A percentile compares a stretch with the other conserved stretches of the same genome.
Evolutionary conservation across 106 monocot species (phyloP).

Genomic region (Chionographis japonica): DNA sequence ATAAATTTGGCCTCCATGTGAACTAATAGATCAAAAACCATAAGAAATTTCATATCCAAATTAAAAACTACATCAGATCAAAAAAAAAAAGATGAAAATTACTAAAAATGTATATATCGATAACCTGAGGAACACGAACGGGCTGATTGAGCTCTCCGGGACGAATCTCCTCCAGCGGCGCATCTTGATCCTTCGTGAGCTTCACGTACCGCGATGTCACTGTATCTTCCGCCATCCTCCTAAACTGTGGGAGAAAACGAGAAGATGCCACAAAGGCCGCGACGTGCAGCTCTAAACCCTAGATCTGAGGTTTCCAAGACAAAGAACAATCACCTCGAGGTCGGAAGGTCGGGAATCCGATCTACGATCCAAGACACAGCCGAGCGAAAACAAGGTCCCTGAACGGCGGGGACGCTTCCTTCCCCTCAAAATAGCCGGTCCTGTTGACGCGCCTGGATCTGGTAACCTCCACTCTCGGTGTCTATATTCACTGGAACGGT

Average conservation of each 20-base stretch:
- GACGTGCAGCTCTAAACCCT: too few species aligned
- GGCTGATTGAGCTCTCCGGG: slow-evolving; percentile 97
- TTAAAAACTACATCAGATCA: not conserved
- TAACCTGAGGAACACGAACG: slow-evolving; percentile 83
- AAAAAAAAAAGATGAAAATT: not conserved
- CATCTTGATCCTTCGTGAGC: slow-evolving; percentile 79
- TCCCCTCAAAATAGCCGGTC: too few species aligned
- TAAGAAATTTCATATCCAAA: not conserved
- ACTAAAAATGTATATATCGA: not conserved
- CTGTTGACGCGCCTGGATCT: too few species aligned
- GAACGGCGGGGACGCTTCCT: too few species aligned
- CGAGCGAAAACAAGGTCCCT: too few species aligned
- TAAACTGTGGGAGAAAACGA: not conserved
- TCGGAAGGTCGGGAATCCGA: too few species aligned
- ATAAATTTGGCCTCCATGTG: not conserved
- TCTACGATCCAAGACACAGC: too few species aligned
- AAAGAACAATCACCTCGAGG: too few species aligned
- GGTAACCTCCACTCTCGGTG: too few species aligned
- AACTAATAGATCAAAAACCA: not conserved
- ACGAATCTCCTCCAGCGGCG: slow-evolving; percentile 76
- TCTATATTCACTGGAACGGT: too few species aligned
- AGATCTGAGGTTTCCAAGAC: too few species aligned
- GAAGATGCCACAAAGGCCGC: too few species aligned
- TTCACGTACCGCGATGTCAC: slow-evolving; percentile 74
- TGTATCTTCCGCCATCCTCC: slow-evolving; percentile 48